These are phyloP conservation scores for Eimeria zaria DNA, from an alignment of 169 alveolate species.

Conservation along the genomic window DNA sequence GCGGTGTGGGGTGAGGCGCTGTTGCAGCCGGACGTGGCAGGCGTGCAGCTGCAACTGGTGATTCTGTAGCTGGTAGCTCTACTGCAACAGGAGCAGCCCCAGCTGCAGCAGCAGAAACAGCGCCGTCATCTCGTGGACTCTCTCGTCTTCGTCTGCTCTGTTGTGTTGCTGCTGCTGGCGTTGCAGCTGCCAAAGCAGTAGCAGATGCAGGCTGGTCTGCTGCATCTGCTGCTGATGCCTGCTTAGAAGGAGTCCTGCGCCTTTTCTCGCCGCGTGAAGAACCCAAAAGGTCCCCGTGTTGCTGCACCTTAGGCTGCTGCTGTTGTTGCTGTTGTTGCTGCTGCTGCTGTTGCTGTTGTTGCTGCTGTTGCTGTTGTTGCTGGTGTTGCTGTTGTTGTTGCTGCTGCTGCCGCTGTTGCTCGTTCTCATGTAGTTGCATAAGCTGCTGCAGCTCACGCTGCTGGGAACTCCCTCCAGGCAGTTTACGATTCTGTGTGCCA, in stretches of 20 bases:
- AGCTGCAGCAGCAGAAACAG: background rate
- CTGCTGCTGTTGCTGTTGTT: slow-evolving; percentile 1
- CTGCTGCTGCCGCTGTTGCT: slow-evolving; percentile 19
- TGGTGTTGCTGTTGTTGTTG: background rate
- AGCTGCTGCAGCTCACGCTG: slow-evolving; percentile 38
- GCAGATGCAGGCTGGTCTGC: background rate
- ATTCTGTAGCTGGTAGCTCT: background rate
- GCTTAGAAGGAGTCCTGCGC: background rate
- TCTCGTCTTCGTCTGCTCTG: slow-evolving; percentile 43
- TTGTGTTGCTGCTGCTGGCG: slow-evolving; percentile 28
- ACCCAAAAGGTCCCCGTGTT: background rate
- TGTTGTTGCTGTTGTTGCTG: background rate
- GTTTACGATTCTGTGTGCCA: background rate
- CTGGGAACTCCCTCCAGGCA: background rate
- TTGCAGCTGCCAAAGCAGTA: background rate
- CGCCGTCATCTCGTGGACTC: slow-evolving; percentile 10
- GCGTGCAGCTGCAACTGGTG: background rate
- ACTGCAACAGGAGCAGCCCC: background rate
- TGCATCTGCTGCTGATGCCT: background rate
- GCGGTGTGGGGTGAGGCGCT: background rate
- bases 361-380: slow-evolving; percentile 7
- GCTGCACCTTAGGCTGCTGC: background rate
- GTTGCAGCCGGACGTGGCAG: background rate
- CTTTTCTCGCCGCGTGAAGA: background rate
- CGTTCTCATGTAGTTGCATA: slow-evolving; percentile 12